Evolutionary conservation across 495 filamentous ascomycete genomes (phyloP).

Genomic region (Hyaloscypha variabilis): DNA sequence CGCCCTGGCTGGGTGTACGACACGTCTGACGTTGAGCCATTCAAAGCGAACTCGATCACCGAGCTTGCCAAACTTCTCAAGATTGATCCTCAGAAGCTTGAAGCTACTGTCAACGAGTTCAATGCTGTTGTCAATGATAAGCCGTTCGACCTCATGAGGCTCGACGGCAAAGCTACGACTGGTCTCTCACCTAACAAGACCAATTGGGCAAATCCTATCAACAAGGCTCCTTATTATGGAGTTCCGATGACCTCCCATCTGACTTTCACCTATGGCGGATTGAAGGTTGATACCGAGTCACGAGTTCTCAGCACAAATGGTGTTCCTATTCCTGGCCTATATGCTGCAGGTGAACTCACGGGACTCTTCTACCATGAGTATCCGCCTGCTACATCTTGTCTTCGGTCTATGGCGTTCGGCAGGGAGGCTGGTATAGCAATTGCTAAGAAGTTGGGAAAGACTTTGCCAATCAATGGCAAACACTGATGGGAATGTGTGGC

Average conservation of each 20-base stretch:
- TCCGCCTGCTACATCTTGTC: constrained; percentile 14
- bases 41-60: too few species aligned
- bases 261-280: too few species aligned
- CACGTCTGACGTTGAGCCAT: too few species aligned
- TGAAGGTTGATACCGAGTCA: not conserved
- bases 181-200: constrained; percentile 17
- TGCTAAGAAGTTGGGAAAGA: not conserved
- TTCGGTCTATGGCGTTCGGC: constrained; percentile 18
- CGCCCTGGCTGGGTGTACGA: too few species aligned
- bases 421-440: constrained; percentile 18
- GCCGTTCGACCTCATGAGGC: constrained; percentile 12
- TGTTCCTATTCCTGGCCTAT: constrained; percentile 18
- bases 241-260: constrained; percentile 7
- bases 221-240: constrained; percentile 6
- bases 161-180: constrained; percentile 15
- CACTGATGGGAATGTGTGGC: too few species aligned
- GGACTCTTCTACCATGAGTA: constrained; percentile 18
- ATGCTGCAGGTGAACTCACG: constrained; percentile 16
- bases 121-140: constrained; percentile 17
- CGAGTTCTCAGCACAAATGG: constrained; percentile 10
- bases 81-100: constrained; percentile 10
- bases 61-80: not conserved
- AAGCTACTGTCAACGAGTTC: constrained; percentile 15
- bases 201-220: constrained; percentile 19
- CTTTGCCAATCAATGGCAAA: too few species aligned